Evolutionary conservation across 1,139 yeast genomes (phyloP).

Genomic region (Saccharomyces hybrid): DNA sequence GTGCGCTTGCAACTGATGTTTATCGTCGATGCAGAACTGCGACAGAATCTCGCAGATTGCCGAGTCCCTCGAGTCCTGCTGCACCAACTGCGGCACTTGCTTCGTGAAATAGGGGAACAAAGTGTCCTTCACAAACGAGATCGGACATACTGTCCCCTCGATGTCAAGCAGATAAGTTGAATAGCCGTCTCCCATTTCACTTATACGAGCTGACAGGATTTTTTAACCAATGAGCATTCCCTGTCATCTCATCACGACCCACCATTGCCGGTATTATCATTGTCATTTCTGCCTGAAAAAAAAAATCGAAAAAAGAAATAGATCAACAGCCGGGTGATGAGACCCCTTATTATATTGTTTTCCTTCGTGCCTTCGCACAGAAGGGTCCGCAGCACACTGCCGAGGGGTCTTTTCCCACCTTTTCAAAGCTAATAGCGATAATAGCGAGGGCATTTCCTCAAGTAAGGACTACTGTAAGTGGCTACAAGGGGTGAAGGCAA

Average conservation of each 20-base stretch:
- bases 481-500: background rate
- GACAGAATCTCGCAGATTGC: constrained; percentile 3
- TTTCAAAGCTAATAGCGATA: background rate
- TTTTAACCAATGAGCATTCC: background rate
- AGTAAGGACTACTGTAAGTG: background rate
- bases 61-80: constrained; percentile 3
- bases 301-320: background rate
- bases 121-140: constrained; percentile 71
- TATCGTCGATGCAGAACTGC: constrained; percentile 4
- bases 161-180: constrained; percentile 46
- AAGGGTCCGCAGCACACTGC: background rate
- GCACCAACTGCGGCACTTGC: constrained; percentile 21
- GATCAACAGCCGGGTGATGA: background rate
- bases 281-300: background rate
- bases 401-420: background rate
- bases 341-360: background rate
- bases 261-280: background rate
- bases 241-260: background rate
- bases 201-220: background rate
- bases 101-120: constrained; percentile 46
- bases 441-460: background rate
- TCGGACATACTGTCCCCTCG: constrained; percentile 91
- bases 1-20: constrained; percentile 31
- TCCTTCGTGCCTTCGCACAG: background rate
- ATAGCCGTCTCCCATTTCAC: background rate